These are phyloP conservation scores for Peronosclerospora sorghi DNA, from an alignment of 352 stramenopile species.

Conservation along the genomic window DNA sequence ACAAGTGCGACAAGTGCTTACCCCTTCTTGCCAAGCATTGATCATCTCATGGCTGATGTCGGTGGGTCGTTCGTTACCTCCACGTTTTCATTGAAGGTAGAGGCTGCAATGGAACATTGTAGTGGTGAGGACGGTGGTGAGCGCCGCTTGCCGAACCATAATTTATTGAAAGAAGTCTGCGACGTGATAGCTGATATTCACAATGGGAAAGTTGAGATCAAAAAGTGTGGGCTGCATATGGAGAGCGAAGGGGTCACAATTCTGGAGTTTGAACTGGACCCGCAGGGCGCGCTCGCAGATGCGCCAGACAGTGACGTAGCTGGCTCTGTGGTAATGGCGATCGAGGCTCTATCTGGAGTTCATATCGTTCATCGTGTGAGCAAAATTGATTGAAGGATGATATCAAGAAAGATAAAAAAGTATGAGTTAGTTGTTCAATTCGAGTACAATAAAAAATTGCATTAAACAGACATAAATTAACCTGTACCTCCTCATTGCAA, in stretches of 20 bases:
- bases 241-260: constrained; percentile 61
- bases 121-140: constrained; percentile 32
- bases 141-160: constrained; percentile 63
- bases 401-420: constrained; percentile 6
- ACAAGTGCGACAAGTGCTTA: constrained; percentile 8
- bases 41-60: constrained; percentile 21
- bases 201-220: constrained; percentile 61
- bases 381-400: constrained; percentile 10
- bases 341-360: constrained; percentile 32
- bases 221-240: constrained; percentile 68
- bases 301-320: constrained; percentile 16
- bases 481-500: no score
- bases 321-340: constrained; percentile 26
- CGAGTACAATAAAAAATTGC: constrained; percentile 28
- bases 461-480: no score
- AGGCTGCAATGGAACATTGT: constrained; percentile 36
- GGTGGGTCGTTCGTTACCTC: constrained; percentile 10
- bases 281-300: constrained; percentile 18
- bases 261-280: constrained; percentile 65
- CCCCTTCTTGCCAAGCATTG: constrained; percentile 17
- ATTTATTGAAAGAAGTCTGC: constrained; percentile 79
- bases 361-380: constrained; percentile 28
- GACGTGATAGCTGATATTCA: constrained; percentile 59
- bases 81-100: constrained; percentile 57
- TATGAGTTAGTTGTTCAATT: constrained; percentile 25